Evolutionary conservation across 257 asterid species (phyloP), one percentile per base, ranked within the genome.

Genomic region (Salvia rosmarinus): DNA sequence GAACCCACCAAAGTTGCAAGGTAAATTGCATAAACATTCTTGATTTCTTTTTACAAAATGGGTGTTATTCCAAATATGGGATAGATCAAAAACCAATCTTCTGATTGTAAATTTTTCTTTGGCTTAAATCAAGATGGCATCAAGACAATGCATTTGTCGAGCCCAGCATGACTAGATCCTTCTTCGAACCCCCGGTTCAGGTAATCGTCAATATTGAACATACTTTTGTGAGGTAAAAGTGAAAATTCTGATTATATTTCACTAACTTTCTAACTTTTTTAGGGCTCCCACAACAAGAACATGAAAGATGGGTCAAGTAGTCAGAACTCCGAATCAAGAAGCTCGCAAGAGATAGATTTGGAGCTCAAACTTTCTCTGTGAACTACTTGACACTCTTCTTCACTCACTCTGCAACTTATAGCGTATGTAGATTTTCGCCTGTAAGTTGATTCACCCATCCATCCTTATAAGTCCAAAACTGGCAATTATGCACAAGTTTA

Each of bases 261-360:
- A 2, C 8, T 16, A 2, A 3, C 1, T 4, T 30, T 55, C n/a
- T 68, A 50, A 77, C n/a, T 77, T 54, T 13, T 61, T 30, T 72
- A 92, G 98, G 92, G 81, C 39, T 47, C 86, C 34, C 12, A 34
- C 32, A 80, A 70, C 70, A 79, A 63, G 75, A 84, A 85, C 49
- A 88, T 77, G 69, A 77, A 79, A 57, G 85, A 79, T n/a, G 87
- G 85, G 1, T 77, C 87, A 6, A 79, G 77, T 63, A 77, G 80
- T 69, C 85, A 74, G 47, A 77, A 85, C 60, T 83, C 88, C 13
- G 96, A 84, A 70, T 79, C 90, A 10, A 80, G 79, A 68, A 84
- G 78, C 68, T 57, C 85, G 5, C 85, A 87, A 76, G 96, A 91
- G 10, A 74, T 89, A 77, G 98, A 92, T 84, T 88, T 89, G 95